phyloP scores from a whole-genome alignment of 495 filamentous ascomycete genomes.

The Pseudoneurospora amorphoporcata region DNA sequence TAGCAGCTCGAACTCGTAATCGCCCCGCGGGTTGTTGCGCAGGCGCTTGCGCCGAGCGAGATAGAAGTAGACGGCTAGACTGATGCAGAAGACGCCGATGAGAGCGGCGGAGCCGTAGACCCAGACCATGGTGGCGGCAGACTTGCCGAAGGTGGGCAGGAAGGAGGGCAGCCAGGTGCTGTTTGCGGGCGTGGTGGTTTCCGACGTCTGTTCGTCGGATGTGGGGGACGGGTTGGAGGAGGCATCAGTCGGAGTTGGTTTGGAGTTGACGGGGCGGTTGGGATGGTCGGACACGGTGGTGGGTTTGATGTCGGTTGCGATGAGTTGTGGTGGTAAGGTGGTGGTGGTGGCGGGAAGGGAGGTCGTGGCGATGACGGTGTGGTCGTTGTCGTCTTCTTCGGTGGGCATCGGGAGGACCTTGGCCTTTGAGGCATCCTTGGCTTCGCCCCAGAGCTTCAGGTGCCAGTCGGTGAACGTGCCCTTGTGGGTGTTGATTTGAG shows the following conservation, averaged over 20 bases:
- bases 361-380: constrained; percentile 44
- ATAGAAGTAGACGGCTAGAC: constrained; percentile 69
- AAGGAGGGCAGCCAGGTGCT: constrained; percentile 67
- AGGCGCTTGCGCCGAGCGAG: constrained; percentile 66
- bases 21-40: constrained; percentile 63
- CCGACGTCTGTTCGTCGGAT: constrained; percentile 14
- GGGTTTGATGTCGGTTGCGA: constrained; percentile 17
- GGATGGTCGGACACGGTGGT: constrained; percentile 58
- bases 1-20: constrained; percentile 92
- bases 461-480: constrained; percentile 89
- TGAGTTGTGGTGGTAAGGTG: constrained; percentile 18
- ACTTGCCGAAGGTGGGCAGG: constrained; percentile 91
- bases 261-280: constrained; percentile 60
- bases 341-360: constrained; percentile 32
- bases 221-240: constrained; percentile 19
- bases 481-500: constrained; percentile 58
- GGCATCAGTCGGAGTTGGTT: constrained; percentile 34
- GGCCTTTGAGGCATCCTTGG: constrained; percentile 61
- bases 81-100: constrained; percentile 75
- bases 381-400: constrained; percentile 73
- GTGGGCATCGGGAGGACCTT: constrained; percentile 69
- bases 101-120: constrained; percentile 80
- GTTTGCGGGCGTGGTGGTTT: constrained; percentile 25
- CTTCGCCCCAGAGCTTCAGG: constrained; percentile 87
- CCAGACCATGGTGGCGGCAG: constrained; percentile 83